These are phyloP conservation scores for Dentiscutata heterogama DNA, from an alignment of 371 early-diverging fungal species.

Conservation along the genomic window DNA sequence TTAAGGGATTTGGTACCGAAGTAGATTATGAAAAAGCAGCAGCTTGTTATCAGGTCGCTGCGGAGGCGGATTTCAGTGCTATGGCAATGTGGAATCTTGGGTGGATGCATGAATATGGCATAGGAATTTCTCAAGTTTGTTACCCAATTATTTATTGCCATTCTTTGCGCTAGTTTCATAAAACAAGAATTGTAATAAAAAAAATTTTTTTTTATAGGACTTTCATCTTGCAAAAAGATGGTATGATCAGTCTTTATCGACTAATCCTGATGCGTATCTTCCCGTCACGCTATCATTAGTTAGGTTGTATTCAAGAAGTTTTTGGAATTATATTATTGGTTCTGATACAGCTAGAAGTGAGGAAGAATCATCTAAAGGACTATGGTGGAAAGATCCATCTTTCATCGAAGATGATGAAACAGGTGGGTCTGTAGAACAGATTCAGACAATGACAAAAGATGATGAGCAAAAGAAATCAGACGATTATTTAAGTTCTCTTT, in stretches of 20 bases:
- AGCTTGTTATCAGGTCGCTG: constrained; percentile 86
- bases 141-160: constrained; percentile 20
- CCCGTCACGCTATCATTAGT: constrained; percentile 83
- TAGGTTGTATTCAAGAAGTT: constrained; percentile 75
- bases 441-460: constrained; percentile 2
- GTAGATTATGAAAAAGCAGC: constrained; percentile 82
- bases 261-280: constrained; percentile 84
- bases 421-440: not conserved
- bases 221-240: constrained; percentile 92
- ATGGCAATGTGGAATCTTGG: constrained; percentile 97
- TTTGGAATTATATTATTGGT: constrained; percentile 73
- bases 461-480: constrained; percentile 45
- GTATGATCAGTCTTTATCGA: constrained; percentile 83
- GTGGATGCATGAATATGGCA: constrained; percentile 97
- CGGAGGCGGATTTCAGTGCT: constrained; percentile 80
- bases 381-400: constrained; percentile 29
- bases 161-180: constrained; percentile 76
- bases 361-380: constrained; percentile 25
- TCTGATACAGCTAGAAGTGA: constrained; percentile 59
- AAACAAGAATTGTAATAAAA: not conserved
- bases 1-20: constrained; percentile 83
- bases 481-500: constrained; percentile 28
- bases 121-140: constrained; percentile 81
- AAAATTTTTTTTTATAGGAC: constrained; percentile 63
- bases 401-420: constrained; percentile 1